Base-by-base conservation (phyloP, 495 filamentous ascomycete species). In the Aspergillus egyptiacus region DNA sequence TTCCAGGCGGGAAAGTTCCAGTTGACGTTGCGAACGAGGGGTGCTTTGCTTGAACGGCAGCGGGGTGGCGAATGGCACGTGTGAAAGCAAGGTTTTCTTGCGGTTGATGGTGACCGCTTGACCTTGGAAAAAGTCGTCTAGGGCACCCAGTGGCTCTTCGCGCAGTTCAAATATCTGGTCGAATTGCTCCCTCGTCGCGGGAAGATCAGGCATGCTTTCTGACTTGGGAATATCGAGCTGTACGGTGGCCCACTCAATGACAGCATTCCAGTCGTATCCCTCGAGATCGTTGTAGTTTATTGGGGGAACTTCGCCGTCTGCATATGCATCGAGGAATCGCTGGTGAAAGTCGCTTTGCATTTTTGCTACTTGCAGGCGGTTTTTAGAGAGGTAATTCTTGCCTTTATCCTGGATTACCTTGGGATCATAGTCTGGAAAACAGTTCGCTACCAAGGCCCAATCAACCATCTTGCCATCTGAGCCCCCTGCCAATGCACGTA, bases 301-400 rank as follows among this genome's bases (percentile, higher is more conserved):
- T 2, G 68, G 57, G 2, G 86, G 84, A 0, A 97, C 52, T 41
- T 84, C 70, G 7, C 77, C 77, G 2, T 75, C 72, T 40, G 78
- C 78, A 57, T 96, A 97, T 0, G 87, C 94, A 33, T 77, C 73
- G 15, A 90, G 66, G 60, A 88, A 96, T 13, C 72, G 71, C 25
- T 81, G 73, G 52, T 89, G 85, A 60, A 97, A 95, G 52, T 86
- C 81, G n/a, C 68, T 66, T 22, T 84, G 82, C 58, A 97, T 67
- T 45, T 81, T 79, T 6, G 84, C 72, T 33, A 95, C 75, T 20
- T 80, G 76, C 8, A 75, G 67, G 38, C 76, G 74, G 37, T 82
- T 77, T 47, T 78, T 81, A 37, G 70, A 76, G 10, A 77, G 72
- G 9, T 85, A 63, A 6, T 54, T 66, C 23, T 68, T 71, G 77